phyloP scores from a whole-genome alignment of 176 grass and related monocot genomes.

The Microstegium vimineum region DNA sequence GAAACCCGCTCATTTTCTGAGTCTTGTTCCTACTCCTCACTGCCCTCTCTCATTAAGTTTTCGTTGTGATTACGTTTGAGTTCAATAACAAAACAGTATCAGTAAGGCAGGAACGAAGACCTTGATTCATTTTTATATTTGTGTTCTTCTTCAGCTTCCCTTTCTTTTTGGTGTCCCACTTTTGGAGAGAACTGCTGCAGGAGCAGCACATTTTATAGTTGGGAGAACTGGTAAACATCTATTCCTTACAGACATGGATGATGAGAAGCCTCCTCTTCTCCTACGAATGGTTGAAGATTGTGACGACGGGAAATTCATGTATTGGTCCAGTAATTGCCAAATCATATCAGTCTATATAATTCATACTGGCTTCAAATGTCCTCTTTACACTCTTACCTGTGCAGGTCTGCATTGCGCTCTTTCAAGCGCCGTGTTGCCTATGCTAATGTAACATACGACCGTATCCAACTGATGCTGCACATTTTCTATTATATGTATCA shows the following conservation, averaged over 20 bases:
- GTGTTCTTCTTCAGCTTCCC: constrained; percentile 63
- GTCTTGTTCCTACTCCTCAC: neutral
- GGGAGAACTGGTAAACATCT: constrained; percentile 94
- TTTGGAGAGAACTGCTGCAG: constrained; percentile 63
- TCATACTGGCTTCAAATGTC: neutral
- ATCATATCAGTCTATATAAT: neutral
- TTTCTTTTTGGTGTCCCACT: constrained; percentile 81
- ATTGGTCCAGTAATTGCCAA: constrained; percentile 4
- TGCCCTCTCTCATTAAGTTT: neutral
- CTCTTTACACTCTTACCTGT: constrained; percentile 26
- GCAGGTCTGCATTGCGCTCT: constrained; percentile 79
- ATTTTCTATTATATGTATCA: constrained; percentile 8
- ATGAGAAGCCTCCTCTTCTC: constrained; percentile 74
- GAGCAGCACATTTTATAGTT: constrained; percentile 77
- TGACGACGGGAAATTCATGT: constrained; percentile 91
- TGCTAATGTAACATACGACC: constrained; percentile 85
- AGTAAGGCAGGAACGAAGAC: neutral
- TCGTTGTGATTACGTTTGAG: neutral
- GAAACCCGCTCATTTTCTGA: neutral
- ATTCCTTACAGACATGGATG: constrained; percentile 80
- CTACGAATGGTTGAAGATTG: constrained; percentile 82
- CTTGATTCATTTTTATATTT: constrained; percentile 18
- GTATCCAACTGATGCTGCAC: constrained; percentile 52
- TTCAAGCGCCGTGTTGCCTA: constrained; percentile 82
- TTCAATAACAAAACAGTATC: constrained; percentile 7